Evolutionary conservation across 768 basidiomycete species (phyloP).

Genomic region (Leccinum sublutescens): DNA sequence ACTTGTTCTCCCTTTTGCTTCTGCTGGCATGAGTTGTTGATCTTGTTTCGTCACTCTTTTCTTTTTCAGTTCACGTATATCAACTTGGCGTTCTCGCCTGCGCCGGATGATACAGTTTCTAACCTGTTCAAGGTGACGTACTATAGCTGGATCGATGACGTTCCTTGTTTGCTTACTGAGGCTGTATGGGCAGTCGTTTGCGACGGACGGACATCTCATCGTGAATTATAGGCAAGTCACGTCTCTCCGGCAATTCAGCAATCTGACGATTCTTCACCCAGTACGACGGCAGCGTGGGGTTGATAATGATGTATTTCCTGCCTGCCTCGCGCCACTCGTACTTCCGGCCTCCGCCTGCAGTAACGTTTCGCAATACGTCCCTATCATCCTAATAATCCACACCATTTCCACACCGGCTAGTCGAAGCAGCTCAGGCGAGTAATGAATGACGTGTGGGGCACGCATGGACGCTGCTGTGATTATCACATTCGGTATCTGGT

Average conservation of each 20-base stretch:
- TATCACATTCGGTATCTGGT: neutral
- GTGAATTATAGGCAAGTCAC: constrained; percentile 80
- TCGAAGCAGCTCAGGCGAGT: neutral
- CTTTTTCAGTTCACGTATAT: constrained; percentile 65
- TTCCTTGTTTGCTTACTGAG: neutral
- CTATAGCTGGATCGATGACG: neutral
- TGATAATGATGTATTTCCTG: constrained; percentile 22
- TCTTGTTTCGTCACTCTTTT: constrained; percentile 1
- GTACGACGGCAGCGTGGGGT: constrained; percentile 67
- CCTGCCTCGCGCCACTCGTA: neutral
- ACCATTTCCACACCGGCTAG: neutral
- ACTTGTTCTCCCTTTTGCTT: neutral
- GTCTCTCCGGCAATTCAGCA: neutral
- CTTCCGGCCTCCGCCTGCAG: neutral
- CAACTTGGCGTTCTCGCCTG: constrained; percentile 74
- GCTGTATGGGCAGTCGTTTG: constrained; percentile 58
- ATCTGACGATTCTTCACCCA: constrained; percentile 22
- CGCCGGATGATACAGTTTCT: constrained; percentile 72
- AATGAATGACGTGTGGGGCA: constrained; percentile 2
- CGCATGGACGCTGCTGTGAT: neutral
- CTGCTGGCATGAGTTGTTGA: neutral
- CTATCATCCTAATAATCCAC: neutral
- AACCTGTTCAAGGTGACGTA: constrained; percentile 63
- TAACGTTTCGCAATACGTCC: constrained; percentile 4
- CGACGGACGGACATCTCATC: constrained; percentile 85